Base-by-base conservation (phyloP, 1,284 basidiomycete genomes). In the Fomitopsis pinicola region DNA sequence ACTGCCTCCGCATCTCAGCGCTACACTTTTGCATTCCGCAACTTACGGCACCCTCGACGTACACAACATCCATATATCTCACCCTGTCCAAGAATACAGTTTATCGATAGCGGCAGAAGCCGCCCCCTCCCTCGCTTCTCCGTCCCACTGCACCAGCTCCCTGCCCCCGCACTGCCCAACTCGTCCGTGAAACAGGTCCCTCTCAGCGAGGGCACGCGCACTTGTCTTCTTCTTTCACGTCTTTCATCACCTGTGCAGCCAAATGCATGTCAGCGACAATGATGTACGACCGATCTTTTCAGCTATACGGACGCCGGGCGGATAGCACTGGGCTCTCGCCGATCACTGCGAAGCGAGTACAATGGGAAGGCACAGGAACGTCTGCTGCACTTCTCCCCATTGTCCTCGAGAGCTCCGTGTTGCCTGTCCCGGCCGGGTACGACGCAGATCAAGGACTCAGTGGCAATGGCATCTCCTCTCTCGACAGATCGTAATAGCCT, bases 221-320 rank as follows among this genome's bases (percentile, higher is more conserved):
- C 73, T 80, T 84, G 72, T 91, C 82, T 68, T 86, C 86, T 64
- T 86, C 86, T 69, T 84, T 82, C 66, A 91, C 85, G 67, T 80
- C 73, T 66, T 77, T 77, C 87, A 91, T 87, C 62, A 87, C 87
- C 86, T 88, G 64, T 60, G 54, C 59, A 36, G 38, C 26, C 55
- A 59, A 22, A 48, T 28, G 35, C 44, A 48, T 59, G 42, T 46
- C 30, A 40, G 53, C 30, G 44, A 58, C n/a, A 35, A 45, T 42
- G 44, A 62, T 62, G 42, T 36, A 22, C 56, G 35, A 38, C 59
- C 36, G 61, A 64, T 66, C 65, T 14, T 9, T 28, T 3, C 17
- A 36, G n/a, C n/a, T 22, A 17, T 30, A n/a, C 52, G 36, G 52
- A 40, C 36, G 33, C 52, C 52, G 52, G n/a, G 36, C 52, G 52